These are phyloP conservation scores for Mentha longifolia DNA, from an alignment of 257 asterid genomes.

Conservation along the genomic window DNA sequence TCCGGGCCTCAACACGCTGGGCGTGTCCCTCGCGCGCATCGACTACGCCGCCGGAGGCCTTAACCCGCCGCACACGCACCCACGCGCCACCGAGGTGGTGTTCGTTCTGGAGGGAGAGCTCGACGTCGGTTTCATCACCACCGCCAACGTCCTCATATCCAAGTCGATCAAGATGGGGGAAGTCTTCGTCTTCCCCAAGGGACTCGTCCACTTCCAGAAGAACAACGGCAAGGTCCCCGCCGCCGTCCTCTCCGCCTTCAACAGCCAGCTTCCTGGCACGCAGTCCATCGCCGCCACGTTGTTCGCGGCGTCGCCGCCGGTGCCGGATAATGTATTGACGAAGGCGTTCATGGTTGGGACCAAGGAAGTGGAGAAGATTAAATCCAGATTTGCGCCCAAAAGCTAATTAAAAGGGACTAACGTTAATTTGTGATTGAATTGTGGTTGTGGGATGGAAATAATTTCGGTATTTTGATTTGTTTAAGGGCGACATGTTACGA, in stretches of 20 bases:
- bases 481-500: background rate
- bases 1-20: constrained; percentile 89
- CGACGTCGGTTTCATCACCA: constrained; percentile 83
- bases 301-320: constrained; percentile 65
- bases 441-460: constrained; percentile 9
- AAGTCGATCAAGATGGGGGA: constrained; percentile 69
- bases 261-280: constrained; percentile 82
- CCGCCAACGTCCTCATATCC: constrained; percentile 62
- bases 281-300: constrained; percentile 67
- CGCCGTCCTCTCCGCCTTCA: constrained; percentile 69
- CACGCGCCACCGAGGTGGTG: constrained; percentile 84
- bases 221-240: constrained; percentile 63
- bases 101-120: constrained; percentile 75
- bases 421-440: background rate
- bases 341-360: constrained; percentile 65
- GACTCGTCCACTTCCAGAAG: constrained; percentile 85
- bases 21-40: constrained; percentile 73
- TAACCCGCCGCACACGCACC: constrained; percentile 90
- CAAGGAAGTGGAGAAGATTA: constrained; percentile 65
- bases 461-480: background rate
- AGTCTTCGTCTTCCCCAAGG: constrained; percentile 65
- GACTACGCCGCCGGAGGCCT: constrained; percentile 86
- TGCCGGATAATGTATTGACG: constrained; percentile 72
- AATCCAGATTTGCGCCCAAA: constrained; percentile 71
- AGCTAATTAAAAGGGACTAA: constrained; percentile 24